Evolutionary conservation across 2,329 filamentous ascomycete species (phyloP).

Genomic region (Aspergillus luchuensis): DNA sequence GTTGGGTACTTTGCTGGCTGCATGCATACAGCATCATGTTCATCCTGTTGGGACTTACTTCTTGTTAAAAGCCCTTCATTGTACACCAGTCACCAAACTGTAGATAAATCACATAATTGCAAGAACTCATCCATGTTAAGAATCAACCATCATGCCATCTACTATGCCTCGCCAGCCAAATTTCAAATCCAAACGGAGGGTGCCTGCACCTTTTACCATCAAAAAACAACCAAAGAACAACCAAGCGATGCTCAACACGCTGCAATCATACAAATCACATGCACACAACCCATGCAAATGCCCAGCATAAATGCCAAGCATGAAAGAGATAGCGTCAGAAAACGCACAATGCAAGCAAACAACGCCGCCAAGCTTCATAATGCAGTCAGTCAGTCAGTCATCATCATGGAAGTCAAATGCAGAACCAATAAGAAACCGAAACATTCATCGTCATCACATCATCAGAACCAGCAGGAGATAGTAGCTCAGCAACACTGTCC

Average conservation of each 20-base stretch:
- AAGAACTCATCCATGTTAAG: not conserved
- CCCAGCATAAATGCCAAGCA: not conserved
- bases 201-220: not conserved
- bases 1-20: too few relatives aligned
- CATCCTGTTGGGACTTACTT: too few relatives aligned
- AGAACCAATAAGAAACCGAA: not conserved
- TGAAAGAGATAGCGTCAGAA: too few relatives aligned
- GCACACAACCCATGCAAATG: not conserved
- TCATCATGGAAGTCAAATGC: not conserved
- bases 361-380: not conserved
- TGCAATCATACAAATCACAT: not conserved
- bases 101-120: not conserved
- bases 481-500: slow-evolving; percentile 46
- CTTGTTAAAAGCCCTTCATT: too few relatives aligned
- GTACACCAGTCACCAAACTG: too few relatives aligned
- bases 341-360: not conserved
- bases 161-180: not conserved
- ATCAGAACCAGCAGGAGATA: not conserved
- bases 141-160: not conserved
- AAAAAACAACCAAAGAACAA: not conserved
- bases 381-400: not conserved
- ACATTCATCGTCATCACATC: not conserved
- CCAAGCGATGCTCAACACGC: not conserved
- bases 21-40: too few relatives aligned
- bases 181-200: not conserved